Conservation (phyloP, 208 protist species). For the Acanthamoeba culbertsoni region DNA sequence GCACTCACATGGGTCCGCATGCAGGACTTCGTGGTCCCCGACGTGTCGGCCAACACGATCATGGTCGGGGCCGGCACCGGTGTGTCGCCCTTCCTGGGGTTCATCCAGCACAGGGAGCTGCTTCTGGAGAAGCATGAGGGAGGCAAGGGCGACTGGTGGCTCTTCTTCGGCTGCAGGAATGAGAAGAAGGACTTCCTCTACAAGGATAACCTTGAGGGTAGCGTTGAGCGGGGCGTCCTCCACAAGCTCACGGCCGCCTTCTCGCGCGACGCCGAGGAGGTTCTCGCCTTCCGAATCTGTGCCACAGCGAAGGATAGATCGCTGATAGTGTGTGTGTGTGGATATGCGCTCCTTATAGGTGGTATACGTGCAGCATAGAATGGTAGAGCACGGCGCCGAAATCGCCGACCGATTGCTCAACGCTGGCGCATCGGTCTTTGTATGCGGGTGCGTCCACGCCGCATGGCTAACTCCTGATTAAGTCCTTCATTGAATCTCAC, state of each 20-base stretch:
- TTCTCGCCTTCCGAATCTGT: neutral
- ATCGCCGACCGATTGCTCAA: slow-evolving; percentile 45
- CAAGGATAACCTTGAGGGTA: neutral
- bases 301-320: neutral
- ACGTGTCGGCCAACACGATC: slow-evolving; percentile 49
- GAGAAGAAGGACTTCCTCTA: slow-evolving; percentile 51
- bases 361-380: slow-evolving; percentile 50
- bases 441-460: slow-evolving; percentile 59
- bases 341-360: neutral
- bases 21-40: slow-evolving; percentile 63
- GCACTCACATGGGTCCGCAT: neutral
- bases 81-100: slow-evolving; percentile 74
- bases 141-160: neutral
- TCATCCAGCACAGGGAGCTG: slow-evolving; percentile 62
- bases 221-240: neutral
- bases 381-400: slow-evolving; percentile 22
- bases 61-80: slow-evolving; percentile 72
- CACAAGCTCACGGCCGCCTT: slow-evolving; percentile 15
- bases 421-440: slow-evolving; percentile 46
- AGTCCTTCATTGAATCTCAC: neutral
- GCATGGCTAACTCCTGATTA: neutral
- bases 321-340: no score
- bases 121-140: neutral
- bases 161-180: slow-evolving; percentile 62
- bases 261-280: neutral